Conservation (phyloP, 1,284 basidiomycete species). For the Rhodotorula sp. region DNA sequence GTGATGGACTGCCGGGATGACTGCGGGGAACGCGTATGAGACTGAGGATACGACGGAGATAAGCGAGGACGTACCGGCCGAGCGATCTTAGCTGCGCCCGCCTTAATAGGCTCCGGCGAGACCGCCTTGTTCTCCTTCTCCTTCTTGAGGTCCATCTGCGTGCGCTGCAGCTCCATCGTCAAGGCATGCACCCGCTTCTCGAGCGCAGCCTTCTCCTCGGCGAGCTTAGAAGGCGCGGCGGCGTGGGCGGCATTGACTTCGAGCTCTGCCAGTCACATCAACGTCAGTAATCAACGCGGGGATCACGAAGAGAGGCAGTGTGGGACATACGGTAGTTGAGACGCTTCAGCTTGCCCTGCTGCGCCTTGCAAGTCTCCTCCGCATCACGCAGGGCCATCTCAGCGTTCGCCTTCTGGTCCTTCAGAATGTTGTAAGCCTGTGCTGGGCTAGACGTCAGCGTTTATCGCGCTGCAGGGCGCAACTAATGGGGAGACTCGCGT, state of each 20-base stretch:
- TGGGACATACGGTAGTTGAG: slow-evolving; percentile 15
- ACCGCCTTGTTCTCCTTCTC: slow-evolving; percentile 12
- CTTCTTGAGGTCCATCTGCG: slow-evolving; percentile 14
- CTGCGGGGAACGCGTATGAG: not conserved
- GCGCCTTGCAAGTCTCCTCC: slow-evolving; percentile 16
- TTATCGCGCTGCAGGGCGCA: not conserved
- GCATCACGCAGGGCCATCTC: slow-evolving; percentile 3
- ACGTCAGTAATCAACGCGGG: not conserved
- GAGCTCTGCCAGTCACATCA: slow-evolving; percentile 7
- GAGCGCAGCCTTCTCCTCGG: slow-evolving; percentile 23
- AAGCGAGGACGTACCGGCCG: not conserved
- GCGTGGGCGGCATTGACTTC: slow-evolving; percentile 12
- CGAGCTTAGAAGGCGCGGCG: slow-evolving; percentile 1
- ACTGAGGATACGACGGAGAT: too few relatives aligned
- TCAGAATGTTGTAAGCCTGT: slow-evolving; percentile 27
- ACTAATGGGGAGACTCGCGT: slow-evolving; percentile 4
- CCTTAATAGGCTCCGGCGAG: not conserved
- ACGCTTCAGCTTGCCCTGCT: slow-evolving; percentile 18
- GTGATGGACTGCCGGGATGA: slow-evolving; percentile 17
- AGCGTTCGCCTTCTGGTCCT: slow-evolving; percentile 28
- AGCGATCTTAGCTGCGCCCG: slow-evolving; percentile 6
- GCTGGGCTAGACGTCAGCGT: not conserved
- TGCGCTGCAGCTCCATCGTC: slow-evolving; percentile 19
- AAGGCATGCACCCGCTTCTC: slow-evolving; percentile 27
- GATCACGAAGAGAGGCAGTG: not conserved